Evolutionary conservation across 306 rosid genomes (phyloP).

Genomic region (Macrotyloma uniflorum): DNA sequence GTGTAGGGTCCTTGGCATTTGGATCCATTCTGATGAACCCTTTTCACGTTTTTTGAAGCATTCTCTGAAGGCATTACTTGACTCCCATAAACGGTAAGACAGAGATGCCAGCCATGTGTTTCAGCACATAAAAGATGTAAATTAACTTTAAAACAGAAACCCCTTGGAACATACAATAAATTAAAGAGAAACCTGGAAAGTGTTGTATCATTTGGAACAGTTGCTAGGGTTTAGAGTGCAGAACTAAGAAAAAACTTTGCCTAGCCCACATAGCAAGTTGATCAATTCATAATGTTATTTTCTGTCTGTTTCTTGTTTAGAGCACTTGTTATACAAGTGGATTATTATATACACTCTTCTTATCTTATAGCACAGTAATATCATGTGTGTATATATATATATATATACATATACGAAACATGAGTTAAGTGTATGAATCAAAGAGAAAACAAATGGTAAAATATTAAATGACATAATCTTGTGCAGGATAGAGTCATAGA

Average conservation of each 20-base stretch:
- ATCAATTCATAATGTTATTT: neutral
- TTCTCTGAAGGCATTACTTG: conserved; percentile 48
- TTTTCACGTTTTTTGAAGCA: conserved; percentile 47
- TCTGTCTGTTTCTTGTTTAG: neutral
- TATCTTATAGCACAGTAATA: neutral
- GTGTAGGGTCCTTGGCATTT: conserved; percentile 4
- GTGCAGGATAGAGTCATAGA: neutral
- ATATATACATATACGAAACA: neutral
- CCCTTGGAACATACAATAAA: neutral
- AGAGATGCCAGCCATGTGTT: conserved; percentile 62
- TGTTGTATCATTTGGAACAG: conserved; percentile 25
- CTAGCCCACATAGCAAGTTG: neutral
- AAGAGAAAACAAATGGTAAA: neutral
- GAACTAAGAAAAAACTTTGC: conserved; percentile 5
- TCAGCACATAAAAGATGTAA: conserved; percentile 64
- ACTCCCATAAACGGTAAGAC: conserved; percentile 55
- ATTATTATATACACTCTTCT: conserved; percentile 9
- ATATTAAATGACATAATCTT: conserved; percentile 34
- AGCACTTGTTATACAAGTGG: neutral
- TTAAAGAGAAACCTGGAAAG: conserved; percentile 1
- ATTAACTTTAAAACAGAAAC: conserved; percentile 59
- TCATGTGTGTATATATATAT: neutral
- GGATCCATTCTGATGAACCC: conserved; percentile 25
- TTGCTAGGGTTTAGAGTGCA: conserved; percentile 50
- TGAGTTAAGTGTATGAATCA: neutral